Conservation (phyloP, 345 rosid genomes). For the Microthlaspi erraticum region DNA sequence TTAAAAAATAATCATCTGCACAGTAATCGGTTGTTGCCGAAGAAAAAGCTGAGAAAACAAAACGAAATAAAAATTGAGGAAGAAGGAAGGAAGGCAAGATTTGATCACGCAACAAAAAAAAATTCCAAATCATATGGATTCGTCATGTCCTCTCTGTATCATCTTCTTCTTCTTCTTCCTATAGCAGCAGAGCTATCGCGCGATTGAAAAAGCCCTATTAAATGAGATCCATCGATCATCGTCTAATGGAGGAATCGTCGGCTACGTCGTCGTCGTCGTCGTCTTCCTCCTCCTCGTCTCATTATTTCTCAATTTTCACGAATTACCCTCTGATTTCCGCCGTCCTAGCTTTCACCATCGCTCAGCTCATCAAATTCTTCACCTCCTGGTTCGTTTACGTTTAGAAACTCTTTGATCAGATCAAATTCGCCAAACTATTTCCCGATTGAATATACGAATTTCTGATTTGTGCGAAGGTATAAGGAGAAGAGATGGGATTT, state of each 20-base stretch:
- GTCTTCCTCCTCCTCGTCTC: conserved; percentile 38
- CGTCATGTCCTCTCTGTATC: conserved; percentile 16
- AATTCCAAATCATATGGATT: conserved; percentile 34
- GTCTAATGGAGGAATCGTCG: conserved; percentile 45
- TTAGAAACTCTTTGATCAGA: not conserved
- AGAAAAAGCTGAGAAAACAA: conserved; percentile 19
- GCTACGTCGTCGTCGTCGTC: conserved; percentile 40
- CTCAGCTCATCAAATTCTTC: conserved; percentile 72
- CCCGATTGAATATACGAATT: conserved; percentile 41
- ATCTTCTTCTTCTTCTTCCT: conserved; percentile 6
- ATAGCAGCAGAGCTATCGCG: not conserved
- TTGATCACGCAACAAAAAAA: too few relatives aligned
- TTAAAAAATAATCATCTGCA: too few relatives aligned
- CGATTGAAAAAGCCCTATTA: not conserved
- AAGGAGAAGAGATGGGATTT: conserved; percentile 73
- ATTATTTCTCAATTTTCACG: conserved; percentile 47
- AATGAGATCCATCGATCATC: conserved; percentile 24
- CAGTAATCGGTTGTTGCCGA: conserved; percentile 16
- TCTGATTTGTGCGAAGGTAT: conserved; percentile 55
- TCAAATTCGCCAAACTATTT: not conserved
- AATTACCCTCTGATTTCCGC: conserved; percentile 77
- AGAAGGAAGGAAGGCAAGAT: conserved; percentile 2
- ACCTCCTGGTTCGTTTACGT: conserved; percentile 58
- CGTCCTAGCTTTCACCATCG: conserved; percentile 58
- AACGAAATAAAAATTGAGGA: not conserved